Base-by-base conservation (phyloP, 805 yeast genomes). In the Teunomyces aglyptinius region DNA sequence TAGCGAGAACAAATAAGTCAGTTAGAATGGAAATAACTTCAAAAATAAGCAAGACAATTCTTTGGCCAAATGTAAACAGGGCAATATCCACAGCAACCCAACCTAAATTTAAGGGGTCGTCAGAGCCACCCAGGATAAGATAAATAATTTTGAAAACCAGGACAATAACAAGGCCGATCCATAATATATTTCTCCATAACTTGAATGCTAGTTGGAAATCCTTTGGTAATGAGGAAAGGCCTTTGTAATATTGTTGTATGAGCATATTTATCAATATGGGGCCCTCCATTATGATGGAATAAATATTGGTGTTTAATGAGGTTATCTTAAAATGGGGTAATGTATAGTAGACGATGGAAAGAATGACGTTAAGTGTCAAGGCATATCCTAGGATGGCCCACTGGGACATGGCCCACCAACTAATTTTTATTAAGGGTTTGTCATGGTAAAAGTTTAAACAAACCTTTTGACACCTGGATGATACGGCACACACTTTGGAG, bases 121-220 rank as follows among this genome's bases (percentile, higher is more conserved):
- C 39, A 4, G 24, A 22, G 16, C 39, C 39, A 6, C 39, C 39
- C 39, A 36, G 39, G 18, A 36, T 36, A 18, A 22, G 15, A 13
- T 36, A 36, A 22, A 36, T 22, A 10, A 36, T 20, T n/a, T 36
- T 36, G 11, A 36, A 36, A n/a, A 36, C 39, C 11, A 20, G 11
- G 12, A 36, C 39, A 22, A 36, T 20, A 22, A 36, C 39, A 22
- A 36, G 39, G 8, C 39, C 39, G 39, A 36, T 22, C 39, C 39
- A 36, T n/a, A 36, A 11, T 6, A 36, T n/a, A 18, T 36, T 36
- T 12, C 39, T 20, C 39, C 39, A 36, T 20, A 36, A 19, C 15
- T 36, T 36, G n/a, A 20, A 36, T 20, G 27, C 24, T 13, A 36
- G 27, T 16, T 36, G 39, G 27, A 36, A 5, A n/a, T 36, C 39